Evolutionary conservation across 1,284 basidiomycete species (phyloP), one percentile per base, ranked within the genome.

Genomic region (Bjerkandera adusta): DNA sequence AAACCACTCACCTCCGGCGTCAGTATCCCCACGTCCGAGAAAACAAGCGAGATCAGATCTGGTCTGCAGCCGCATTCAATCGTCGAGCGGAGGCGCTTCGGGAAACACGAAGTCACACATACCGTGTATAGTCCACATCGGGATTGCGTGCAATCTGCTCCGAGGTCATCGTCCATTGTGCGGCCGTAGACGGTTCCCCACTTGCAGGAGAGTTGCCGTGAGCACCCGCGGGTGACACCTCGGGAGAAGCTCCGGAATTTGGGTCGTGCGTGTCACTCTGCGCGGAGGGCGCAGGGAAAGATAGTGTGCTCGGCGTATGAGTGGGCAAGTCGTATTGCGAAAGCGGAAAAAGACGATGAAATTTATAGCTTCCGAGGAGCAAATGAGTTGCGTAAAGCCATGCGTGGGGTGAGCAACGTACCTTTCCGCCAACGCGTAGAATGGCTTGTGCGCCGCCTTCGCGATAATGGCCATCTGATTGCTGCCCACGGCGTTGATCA

Each of bases 401-500:
- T 43, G 37, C 40, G 45, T 46, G 33, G 49, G 50, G 49, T 39
- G 53, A 34, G 49, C 49, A 41, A 61, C 69, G 53, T 51, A 88
- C 89, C 88, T 93, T 72, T 99, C 95, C 25, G 95, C 94, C 33
- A 97, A 77, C 25, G 94, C 94, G 68, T 97, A 99, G 65, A 99
- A 94, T 2, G 97, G 96, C 65, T 96, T 97, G 59, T 93, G 90
- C 48, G 88, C 83, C 26, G 91, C 87, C 68, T 95, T 95, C 45
- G 97, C 96, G 49, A 97, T 90, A 57, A 98, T 87, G 2, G 95
- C 97, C 60, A 98, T 92, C 66, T 97, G 93, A 68, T 93, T 95
- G 54, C 92, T 95, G 37, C 95, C 96, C 36, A 93, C 89, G 25
- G 89, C 90, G 61, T 93, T 92, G 55, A 94, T 82, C 50, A 93